A percentile compares a stretch with the other conserved stretches of the same genome.
Evolutionary conservation across 139 green algal genomes (phyloP).

Genomic region (Auxenochlorella pyrenoidosa): DNA sequence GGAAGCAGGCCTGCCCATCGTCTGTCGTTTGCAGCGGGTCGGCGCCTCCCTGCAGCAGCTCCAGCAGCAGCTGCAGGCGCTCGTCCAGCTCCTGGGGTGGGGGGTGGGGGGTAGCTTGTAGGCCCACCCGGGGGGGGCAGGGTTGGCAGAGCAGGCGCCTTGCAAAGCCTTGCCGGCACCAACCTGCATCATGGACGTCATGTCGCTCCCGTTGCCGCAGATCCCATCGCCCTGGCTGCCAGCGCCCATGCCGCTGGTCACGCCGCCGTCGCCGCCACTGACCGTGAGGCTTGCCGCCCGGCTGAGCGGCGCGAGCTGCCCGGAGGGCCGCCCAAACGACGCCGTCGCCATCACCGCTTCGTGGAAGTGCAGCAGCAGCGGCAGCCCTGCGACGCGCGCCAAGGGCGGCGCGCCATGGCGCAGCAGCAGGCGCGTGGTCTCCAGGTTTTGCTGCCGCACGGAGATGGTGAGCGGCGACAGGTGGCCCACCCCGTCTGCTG

Average conservation of each 20-base stretch:
- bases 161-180: too few relatives aligned
- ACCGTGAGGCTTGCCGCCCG: too few relatives aligned
- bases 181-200: neutral
- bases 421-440: neutral
- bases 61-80: neutral
- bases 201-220: neutral
- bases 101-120: neutral
- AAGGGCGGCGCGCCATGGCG: neutral
- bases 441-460: conserved; percentile 6
- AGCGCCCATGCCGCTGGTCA: neutral
- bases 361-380: neutral
- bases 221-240: neutral
- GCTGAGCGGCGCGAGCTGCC: too few relatives aligned
- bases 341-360: neutral
- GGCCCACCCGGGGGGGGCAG: too few relatives aligned
- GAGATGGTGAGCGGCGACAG: neutral
- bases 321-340: neutral
- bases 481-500: neutral
- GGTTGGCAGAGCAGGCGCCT: too few relatives aligned
- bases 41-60: neutral
- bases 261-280: too few relatives aligned
- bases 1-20: neutral
- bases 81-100: neutral
- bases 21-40: neutral
- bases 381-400: neutral